Base-by-base conservation (phyloP, 345 rosid species). In the Euphorbia peplus region DNA sequence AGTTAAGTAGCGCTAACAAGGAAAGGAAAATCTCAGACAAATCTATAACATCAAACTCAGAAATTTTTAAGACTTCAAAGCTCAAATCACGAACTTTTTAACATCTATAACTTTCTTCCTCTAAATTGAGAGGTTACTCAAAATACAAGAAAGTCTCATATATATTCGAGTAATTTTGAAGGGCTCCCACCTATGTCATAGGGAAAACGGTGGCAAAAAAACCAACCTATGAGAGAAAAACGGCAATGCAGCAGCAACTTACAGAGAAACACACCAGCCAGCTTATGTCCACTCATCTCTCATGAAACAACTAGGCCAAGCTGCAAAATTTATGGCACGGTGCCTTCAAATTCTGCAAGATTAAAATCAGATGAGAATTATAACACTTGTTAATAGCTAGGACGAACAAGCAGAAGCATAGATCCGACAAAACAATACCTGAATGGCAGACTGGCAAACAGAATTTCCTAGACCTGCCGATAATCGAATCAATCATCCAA, bases 401-500 rank as follows among this genome's bases (percentile, higher is more conserved):
- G 42, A 21, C 29, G 21, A 47, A 52, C 18, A 24, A 44, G 13
- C 8, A 24, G 46, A 53, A 25, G 11, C 63, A 4, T 60, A 2
- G 5, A 3, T 19, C 42, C 39, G 24, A 22, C 32, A 1, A 19
- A 11, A 7, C 3, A 53, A 7, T 11, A 72, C 64, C 53, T 32
- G 0, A 21, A 18, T 50, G 54, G 42, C 18, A 37, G 30, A 21
- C 59, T 29, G 46, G 55, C 56, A 26, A n/a, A 18, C 35, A 57
- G 46, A 66, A 53, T 30, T 13, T 67, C 3, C 39, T 37, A 35
- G 21, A 61, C 15, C 73, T 48, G 69, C 44, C 24, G 48, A 11
- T 19, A 11, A 30, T 47, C 11, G 13, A 26, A 46, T 76, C 69
- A 91, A 67, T 92, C 97, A 57, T 95, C 99, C 75, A 95, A 78